These are phyloP conservation scores for Penicillium desertorum DNA, from an alignment of 495 filamentous ascomycete species.

Conservation along the genomic window DNA sequence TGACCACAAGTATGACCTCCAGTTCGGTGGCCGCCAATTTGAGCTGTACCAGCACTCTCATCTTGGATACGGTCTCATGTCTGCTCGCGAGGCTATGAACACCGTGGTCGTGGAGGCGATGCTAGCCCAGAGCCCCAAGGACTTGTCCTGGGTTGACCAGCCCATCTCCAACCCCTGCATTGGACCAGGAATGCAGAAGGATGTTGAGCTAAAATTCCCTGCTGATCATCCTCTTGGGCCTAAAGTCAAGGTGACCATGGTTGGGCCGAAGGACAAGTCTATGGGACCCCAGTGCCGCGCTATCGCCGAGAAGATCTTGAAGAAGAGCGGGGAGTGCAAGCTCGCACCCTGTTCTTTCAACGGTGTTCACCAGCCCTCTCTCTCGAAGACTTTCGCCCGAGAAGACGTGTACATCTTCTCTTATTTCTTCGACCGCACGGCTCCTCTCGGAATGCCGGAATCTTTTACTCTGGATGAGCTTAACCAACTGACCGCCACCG, in stretches of 20 bases:
- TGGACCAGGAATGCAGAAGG: slow-evolving; percentile 68
- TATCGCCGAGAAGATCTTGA: slow-evolving; percentile 83
- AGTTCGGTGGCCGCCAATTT: slow-evolving; percentile 88
- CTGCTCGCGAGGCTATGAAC: slow-evolving; percentile 83
- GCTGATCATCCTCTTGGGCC: slow-evolving; percentile 61
- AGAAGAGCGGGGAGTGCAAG: slow-evolving; percentile 80
- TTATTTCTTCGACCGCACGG: slow-evolving; percentile 94
- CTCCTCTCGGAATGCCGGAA: slow-evolving; percentile 91
- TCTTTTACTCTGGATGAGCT: slow-evolving; percentile 88
- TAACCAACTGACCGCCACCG: slow-evolving; percentile 74
- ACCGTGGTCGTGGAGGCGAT: slow-evolving; percentile 64
- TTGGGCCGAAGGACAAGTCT: slow-evolving; percentile 67
- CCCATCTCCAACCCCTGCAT: slow-evolving; percentile 89
- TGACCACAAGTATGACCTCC: slow-evolving; percentile 93
- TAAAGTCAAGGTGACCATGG: slow-evolving; percentile 73
- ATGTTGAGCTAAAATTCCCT: slow-evolving; percentile 65
- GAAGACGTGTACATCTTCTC: slow-evolving; percentile 97
- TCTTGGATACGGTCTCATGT: slow-evolving; percentile 95
- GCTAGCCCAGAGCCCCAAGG: slow-evolving; percentile 46
- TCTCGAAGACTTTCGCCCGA: slow-evolving; percentile 85
- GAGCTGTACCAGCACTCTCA: slow-evolving; percentile 98
- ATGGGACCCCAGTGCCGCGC: slow-evolving; percentile 84
- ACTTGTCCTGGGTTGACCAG: slow-evolving; percentile 56
- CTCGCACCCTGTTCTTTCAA: slow-evolving; percentile 95
- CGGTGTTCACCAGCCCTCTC: slow-evolving; percentile 88